Evolutionary conservation across 2,329 filamentous ascomycete species (phyloP).

Genomic region (Colletotrichum viniferum): DNA sequence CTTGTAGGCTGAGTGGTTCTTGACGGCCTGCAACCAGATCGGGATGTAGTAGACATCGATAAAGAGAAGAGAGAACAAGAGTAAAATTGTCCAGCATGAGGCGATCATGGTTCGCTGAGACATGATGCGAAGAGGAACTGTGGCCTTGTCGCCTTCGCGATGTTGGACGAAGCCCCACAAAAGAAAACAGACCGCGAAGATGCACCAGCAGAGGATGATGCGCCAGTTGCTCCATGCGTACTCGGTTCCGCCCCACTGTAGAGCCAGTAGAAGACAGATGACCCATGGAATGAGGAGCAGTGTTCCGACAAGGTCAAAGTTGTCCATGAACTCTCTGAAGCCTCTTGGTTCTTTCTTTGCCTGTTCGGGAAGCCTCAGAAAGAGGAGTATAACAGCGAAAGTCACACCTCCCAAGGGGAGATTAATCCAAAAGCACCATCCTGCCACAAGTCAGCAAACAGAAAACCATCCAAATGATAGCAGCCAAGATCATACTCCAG

Average conservation of each 20-base stretch:
- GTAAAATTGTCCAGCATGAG: neutral
- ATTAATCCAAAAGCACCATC: constrained; percentile 53
- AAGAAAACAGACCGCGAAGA: constrained; percentile 54
- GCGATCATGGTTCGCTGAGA: constrained; percentile 22
- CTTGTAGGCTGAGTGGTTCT: neutral
- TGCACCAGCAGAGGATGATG: constrained; percentile 53
- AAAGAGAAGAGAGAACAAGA: neutral
- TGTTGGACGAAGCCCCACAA: constrained; percentile 59
- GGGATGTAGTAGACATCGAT: neutral
- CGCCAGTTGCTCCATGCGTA: constrained; percentile 36
- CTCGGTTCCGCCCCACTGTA: neutral
- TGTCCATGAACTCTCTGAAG: constrained; percentile 30
- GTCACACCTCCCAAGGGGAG: constrained; percentile 50
- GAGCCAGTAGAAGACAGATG: neutral
- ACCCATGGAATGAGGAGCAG: neutral
- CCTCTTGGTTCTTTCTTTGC: constrained; percentile 32
- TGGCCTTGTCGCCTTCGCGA: constrained; percentile 55
- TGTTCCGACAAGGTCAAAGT: constrained; percentile 26
- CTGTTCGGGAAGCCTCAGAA: constrained; percentile 41
- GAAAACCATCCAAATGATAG: neutral
- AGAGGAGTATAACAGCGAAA: constrained; percentile 41
- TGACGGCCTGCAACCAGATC: neutral
- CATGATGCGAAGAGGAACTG: constrained; percentile 52
- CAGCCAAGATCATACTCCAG: constrained; percentile 39
- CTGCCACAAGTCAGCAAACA: neutral